Evolutionary conservation across 2,329 filamentous ascomycete species (phyloP).

Genomic region (Venturia nashicola): DNA sequence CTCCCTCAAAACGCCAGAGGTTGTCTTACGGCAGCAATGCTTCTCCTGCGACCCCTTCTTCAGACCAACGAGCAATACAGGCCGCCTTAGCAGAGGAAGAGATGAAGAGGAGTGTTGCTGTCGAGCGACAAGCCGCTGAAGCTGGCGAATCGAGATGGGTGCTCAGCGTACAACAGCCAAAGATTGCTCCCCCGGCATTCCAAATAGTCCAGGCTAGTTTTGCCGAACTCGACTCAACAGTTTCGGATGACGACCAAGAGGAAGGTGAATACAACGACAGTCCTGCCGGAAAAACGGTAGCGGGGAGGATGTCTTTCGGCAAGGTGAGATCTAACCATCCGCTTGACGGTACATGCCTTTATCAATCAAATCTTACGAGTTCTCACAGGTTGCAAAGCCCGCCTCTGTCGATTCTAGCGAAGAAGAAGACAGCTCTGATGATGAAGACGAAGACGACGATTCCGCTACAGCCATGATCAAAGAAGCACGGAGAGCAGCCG

Average conservation of each 20-base stretch:
- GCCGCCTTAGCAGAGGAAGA: conserved; percentile 56
- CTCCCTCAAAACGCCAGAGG: conserved; percentile 53
- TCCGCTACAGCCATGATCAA: conserved; percentile 32
- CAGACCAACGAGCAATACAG: conserved; percentile 38
- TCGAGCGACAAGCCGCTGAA: conserved; percentile 50
- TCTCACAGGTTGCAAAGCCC: conserved; percentile 17
- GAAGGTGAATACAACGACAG: conserved; percentile 11
- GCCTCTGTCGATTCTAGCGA: conserved; percentile 17
- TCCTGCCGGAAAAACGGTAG: neutral
- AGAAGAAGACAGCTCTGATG: conserved; percentile 21
- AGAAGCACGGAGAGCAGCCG: conserved; percentile 32
- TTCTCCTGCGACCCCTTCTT: conserved; percentile 26
- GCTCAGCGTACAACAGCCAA: conserved; percentile 42
- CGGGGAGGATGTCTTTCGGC: conserved; percentile 8
- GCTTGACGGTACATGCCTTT: conserved; percentile 20
- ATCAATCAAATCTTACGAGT: conserved; percentile 21
- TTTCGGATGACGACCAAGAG: conserved; percentile 23
- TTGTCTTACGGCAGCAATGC: conserved; percentile 29
- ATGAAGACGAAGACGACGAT: conserved; percentile 28
- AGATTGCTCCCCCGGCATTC: conserved; percentile 25
- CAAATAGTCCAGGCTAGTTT: conserved; percentile 50
- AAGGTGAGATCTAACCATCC: conserved; percentile 19
- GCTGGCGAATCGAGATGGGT: conserved; percentile 67
- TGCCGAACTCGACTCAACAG: conserved; percentile 33
- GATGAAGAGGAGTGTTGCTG: conserved; percentile 42